Percentiles rank a stretch among this genome's conserved stretches.
Conservation (phyloP, 768 basidiomycete genomes). For the Kwoniella botswanensis region DNA sequence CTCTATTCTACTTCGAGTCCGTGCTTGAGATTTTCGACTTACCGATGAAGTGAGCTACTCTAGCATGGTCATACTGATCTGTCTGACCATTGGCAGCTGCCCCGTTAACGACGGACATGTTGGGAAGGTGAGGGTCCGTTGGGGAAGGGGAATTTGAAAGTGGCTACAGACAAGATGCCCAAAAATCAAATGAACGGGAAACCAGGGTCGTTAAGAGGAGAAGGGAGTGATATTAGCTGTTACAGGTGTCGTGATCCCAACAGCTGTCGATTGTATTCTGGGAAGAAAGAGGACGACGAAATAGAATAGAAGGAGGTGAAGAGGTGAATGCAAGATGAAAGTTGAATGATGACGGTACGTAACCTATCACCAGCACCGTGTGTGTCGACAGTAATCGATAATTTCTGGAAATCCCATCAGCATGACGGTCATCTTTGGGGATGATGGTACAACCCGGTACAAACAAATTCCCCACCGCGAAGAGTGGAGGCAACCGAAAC, state of each 20-base stretch:
- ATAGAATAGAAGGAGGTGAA: neutral
- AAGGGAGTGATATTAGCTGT: neutral
- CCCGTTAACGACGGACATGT: conserved; percentile 30
- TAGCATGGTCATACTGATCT: conserved; percentile 63
- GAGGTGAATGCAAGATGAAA: neutral
- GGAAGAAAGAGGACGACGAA: conserved; percentile 3
- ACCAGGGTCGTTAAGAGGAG: neutral
- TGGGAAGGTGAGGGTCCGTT: conserved; percentile 1
- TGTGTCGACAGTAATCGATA: conserved; percentile 2
- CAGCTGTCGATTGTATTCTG: neutral
- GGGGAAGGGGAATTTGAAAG: neutral
- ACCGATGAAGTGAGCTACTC: conserved; percentile 72
- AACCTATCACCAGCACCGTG: neutral
- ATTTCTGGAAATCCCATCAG: neutral
- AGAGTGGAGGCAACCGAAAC: conserved; percentile 10
- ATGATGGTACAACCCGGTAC: conserved; percentile 12
- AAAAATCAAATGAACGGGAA: neutral
- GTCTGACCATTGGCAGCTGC: conserved; percentile 27
- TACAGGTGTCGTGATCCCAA: neutral
- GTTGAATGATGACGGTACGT: neutral
- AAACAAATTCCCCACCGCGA: conserved; percentile 8
- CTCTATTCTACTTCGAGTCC: neutral
- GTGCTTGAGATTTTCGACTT: conserved; percentile 25
- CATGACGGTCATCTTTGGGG: conserved; percentile 6
- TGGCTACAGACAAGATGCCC: neutral